phyloP scores from a whole-genome alignment of 208 protist species.

The Trypanosoma melophagium region DNA sequence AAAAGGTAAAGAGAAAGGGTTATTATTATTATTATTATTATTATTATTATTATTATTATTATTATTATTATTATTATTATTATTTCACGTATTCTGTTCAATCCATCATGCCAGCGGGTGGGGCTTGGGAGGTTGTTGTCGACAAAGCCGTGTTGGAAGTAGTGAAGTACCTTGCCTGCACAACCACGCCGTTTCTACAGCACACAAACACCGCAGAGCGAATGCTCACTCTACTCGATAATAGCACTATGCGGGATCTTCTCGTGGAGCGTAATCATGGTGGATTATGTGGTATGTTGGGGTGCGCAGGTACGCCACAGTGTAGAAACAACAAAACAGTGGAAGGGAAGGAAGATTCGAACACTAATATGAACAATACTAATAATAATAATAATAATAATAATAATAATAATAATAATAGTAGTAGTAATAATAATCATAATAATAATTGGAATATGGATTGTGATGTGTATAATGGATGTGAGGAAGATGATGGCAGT shows the following conservation, averaged over 20 bases:
- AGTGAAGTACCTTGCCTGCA: slow-evolving; percentile 48
- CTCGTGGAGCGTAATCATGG: slow-evolving; percentile 69
- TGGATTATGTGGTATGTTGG: slow-evolving; percentile 57
- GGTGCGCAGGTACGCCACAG: slow-evolving; percentile 48
- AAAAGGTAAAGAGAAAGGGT: no score
- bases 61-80: slow-evolving; percentile 11
- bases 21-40: no score
- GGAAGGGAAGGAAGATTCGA: neutral
- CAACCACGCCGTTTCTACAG: slow-evolving; percentile 42
- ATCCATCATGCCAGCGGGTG: slow-evolving; percentile 23
- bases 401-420: neutral
- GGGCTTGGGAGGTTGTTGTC: slow-evolving; percentile 66
- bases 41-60: slow-evolving; percentile 1
- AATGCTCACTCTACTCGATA: slow-evolving; percentile 72
- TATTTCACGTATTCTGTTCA: slow-evolving; percentile 6
- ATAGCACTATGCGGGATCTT: slow-evolving; percentile 49
- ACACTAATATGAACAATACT: slow-evolving; percentile 16
- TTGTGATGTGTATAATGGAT: slow-evolving; percentile 3
- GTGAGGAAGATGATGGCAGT: slow-evolving; percentile 11
- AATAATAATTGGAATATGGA: no score
- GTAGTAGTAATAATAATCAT: no score
- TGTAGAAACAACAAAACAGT: slow-evolving; percentile 10
- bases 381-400: slow-evolving; percentile 12
- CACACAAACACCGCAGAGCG: slow-evolving; percentile 30
- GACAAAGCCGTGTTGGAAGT: slow-evolving; percentile 59